These are phyloP conservation scores for Thozetella sp. DNA, from an alignment of 495 filamentous ascomycete species.

Conservation along the genomic window DNA sequence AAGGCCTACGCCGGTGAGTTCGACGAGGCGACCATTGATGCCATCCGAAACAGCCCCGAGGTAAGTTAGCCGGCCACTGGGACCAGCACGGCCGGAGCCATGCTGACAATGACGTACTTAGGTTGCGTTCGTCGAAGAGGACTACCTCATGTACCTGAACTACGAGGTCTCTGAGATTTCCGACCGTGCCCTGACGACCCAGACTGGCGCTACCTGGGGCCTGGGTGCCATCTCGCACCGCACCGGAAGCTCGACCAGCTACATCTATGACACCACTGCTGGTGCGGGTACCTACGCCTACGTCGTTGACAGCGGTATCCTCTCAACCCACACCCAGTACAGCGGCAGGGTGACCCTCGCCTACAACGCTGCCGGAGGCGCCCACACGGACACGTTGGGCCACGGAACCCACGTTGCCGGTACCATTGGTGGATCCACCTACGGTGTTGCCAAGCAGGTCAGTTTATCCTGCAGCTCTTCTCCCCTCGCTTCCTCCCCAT, in stretches of 20 bases:
- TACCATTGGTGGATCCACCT: background rate
- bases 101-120: background rate
- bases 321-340: constrained; percentile 38
- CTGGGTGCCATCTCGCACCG: constrained; percentile 60
- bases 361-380: background rate
- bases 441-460: constrained; percentile 15
- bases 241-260: constrained; percentile 43
- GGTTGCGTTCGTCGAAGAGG: constrained; percentile 54
- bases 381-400: background rate
- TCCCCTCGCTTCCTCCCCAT: constrained; percentile 5
- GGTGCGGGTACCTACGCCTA: constrained; percentile 62
- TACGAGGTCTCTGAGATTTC: constrained; percentile 24
- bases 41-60: constrained; percentile 34
- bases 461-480: constrained; percentile 19
- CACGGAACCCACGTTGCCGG: constrained; percentile 1
- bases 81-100: too few species aligned
- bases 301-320: constrained; percentile 63
- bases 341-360: background rate
- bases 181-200: constrained; percentile 24
- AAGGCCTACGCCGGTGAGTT: constrained; percentile 34
- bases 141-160: constrained; percentile 39
- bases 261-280: constrained; percentile 61
- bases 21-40: constrained; percentile 29
- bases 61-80: too few species aligned
- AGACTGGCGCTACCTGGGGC: constrained; percentile 59